Conservation (phyloP, 306 rosid genomes). For the Trifolium repens region DNA sequence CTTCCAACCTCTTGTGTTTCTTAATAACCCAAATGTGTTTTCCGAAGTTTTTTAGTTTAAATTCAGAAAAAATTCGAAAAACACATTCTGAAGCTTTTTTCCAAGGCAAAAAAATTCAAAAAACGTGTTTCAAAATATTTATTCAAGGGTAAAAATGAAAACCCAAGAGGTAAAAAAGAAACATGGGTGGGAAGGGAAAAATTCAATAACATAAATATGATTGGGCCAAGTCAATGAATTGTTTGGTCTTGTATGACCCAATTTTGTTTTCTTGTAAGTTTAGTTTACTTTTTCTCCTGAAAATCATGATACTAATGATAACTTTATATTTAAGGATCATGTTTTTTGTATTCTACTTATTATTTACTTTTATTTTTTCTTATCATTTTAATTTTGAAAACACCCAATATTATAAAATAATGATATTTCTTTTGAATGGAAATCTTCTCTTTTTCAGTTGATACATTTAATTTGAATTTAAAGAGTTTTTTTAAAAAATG, state of each 20-base stretch:
- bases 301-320: conserved; percentile 2
- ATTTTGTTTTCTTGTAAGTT: conserved; percentile 1
- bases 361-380: background rate
- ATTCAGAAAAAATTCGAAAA: too few species aligned
- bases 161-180: too few species aligned
- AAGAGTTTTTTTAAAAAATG: background rate
- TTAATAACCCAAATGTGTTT: too few species aligned
- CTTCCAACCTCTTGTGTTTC: too few species aligned
- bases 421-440: background rate
- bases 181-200: too few species aligned
- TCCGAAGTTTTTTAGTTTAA: too few species aligned
- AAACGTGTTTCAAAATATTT: too few species aligned
- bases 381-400: background rate
- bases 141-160: too few species aligned
- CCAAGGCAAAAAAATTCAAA: too few species aligned
- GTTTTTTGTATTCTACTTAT: background rate
- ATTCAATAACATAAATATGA: background rate
- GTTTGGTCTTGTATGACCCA: background rate
- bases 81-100: too few species aligned
- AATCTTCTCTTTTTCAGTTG: background rate
- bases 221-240: background rate
- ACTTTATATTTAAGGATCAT: background rate
- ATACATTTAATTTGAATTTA: background rate
- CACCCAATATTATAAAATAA: too few species aligned
- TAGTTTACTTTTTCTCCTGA: background rate